phyloP scores from a whole-genome alignment of 225 moss, liverwort and hornwort species.

The Physcomitrellopsis africana region DNA sequence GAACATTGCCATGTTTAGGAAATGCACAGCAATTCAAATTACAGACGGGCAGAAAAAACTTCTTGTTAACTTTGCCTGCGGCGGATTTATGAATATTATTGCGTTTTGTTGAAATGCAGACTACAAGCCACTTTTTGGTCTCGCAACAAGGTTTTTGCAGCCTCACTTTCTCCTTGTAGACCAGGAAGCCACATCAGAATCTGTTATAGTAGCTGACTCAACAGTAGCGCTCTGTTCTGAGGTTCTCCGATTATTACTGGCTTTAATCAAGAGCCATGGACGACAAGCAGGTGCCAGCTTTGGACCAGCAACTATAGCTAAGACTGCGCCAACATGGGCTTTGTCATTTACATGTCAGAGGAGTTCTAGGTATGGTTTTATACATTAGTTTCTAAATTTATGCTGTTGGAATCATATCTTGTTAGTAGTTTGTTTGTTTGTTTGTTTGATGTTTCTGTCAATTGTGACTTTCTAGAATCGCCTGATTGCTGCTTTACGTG shows the following conservation, averaged over 20 bases:
- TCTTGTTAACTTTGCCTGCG: neutral
- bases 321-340: constrained; percentile 78
- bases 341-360: constrained; percentile 70
- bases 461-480: neutral
- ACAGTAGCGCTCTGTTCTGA: constrained; percentile 54
- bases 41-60: neutral
- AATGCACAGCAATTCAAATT: neutral
- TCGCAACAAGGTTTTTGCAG: constrained; percentile 65
- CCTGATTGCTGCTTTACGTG: constrained; percentile 5
- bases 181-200: constrained; percentile 30
- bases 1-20: constrained; percentile 12
- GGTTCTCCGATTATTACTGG: constrained; percentile 76
- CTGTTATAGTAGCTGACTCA: constrained; percentile 42
- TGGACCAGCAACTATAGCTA: constrained; percentile 75
- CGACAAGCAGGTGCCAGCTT: constrained; percentile 87
- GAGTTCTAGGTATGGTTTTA: constrained; percentile 60
- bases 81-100: constrained; percentile 15
- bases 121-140: constrained; percentile 78
- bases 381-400: neutral
- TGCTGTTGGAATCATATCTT: neutral
- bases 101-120: constrained; percentile 59
- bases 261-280: constrained; percentile 80
- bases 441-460: constrained; percentile 19
- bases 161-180: constrained; percentile 51
- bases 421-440: neutral